phyloP scores from a whole-genome alignment of 768 basidiomycete species.

The Mycena kentingensis region DNA sequence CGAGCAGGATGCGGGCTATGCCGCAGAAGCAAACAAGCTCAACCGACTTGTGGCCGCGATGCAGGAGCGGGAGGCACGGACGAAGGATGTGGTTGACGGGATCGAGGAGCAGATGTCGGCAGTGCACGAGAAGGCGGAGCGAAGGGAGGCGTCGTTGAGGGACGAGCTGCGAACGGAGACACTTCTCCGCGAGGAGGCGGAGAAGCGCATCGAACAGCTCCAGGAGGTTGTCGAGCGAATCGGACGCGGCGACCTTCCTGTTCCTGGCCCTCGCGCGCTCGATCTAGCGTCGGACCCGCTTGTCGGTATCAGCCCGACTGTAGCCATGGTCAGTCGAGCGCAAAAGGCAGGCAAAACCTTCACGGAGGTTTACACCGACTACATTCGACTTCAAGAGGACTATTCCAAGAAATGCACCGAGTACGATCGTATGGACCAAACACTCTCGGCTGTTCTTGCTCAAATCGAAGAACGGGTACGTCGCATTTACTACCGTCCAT shows the following conservation, averaged over 20 bases:
- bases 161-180: conserved; percentile 76
- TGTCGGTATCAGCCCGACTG: conserved; percentile 81
- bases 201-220: conserved; percentile 71
- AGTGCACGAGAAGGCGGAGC: conserved; percentile 68
- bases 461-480: conserved; percentile 90
- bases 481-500: no score
- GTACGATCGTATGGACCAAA: conserved; percentile 81
- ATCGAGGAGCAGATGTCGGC: conserved; percentile 84
- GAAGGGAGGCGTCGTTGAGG: conserved; percentile 63
- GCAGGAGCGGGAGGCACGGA: conserved; percentile 85
- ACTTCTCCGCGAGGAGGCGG: conserved; percentile 65
- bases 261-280: conserved; percentile 51
- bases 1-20: conserved; percentile 82
- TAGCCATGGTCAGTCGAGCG: conserved; percentile 78
- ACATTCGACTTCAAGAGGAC: conserved; percentile 83
- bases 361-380: conserved; percentile 92
- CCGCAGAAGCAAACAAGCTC: conserved; percentile 72
- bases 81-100: conserved; percentile 77
- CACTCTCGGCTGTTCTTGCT: conserved; percentile 75
- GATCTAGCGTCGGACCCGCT: conserved; percentile 55
- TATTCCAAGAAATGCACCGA: conserved; percentile 77
- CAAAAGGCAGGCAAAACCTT: conserved; percentile 87
- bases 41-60: conserved; percentile 79
- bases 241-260: conserved; percentile 70
- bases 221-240: conserved; percentile 72